phyloP scores from a whole-genome alignment of 2,329 filamentous ascomycete species.

The Blastomyces gilchristii region DNA sequence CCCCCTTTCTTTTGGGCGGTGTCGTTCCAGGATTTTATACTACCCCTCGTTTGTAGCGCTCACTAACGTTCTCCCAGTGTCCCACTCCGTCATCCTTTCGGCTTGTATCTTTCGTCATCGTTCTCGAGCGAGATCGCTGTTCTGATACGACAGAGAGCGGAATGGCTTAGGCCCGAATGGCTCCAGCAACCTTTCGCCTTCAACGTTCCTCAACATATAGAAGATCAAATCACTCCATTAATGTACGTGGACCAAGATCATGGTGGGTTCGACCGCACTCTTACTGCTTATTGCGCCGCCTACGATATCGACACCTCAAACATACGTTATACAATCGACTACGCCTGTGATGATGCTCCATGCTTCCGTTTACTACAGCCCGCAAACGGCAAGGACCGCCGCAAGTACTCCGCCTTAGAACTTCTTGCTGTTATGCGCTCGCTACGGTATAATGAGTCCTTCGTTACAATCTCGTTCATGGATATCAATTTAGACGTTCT shows the following conservation, averaged over 20 bases:
- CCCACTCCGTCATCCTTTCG: conserved; percentile 46
- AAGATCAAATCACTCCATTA: conserved; percentile 40
- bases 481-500: conserved; percentile 54
- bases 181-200: conserved; percentile 53
- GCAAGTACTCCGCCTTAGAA: conserved; percentile 51
- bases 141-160: conserved; percentile 50
- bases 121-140: conserved; percentile 55
- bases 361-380: conserved; percentile 55
- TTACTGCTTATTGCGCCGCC: conserved; percentile 59
- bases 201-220: conserved; percentile 47
- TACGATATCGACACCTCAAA: conserved; percentile 58
- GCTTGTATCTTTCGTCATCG: conserved; percentile 53
- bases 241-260: conserved; percentile 48
- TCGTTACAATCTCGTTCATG: conserved; percentile 57
- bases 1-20: not conserved
- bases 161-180: conserved; percentile 57
- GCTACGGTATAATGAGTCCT: conserved; percentile 60
- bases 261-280: conserved; percentile 54
- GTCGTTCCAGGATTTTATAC: not conserved
- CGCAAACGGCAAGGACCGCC: conserved; percentile 36
- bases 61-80: conserved; percentile 26
- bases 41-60: no score
- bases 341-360: conserved; percentile 55
- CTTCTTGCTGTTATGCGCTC: conserved; percentile 60
- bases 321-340: conserved; percentile 53